Percentiles rank a stretch among this genome's conserved stretches.
Conservation (phyloP, 208 protist genomes). For the Leishmania lainsoni region DNA sequence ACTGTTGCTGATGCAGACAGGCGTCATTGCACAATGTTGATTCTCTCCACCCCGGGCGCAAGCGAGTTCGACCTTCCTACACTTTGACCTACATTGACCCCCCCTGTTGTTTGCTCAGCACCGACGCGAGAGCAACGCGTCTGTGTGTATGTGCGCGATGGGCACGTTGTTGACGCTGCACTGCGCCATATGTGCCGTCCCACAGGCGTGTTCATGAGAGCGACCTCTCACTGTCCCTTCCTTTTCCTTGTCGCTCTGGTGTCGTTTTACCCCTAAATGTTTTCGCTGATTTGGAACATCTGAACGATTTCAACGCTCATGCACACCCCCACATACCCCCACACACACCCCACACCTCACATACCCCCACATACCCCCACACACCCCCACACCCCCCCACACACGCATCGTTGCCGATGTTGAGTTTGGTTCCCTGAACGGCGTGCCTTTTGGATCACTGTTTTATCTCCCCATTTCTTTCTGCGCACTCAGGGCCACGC, state of each 20-base stretch:
- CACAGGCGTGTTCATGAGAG: neutral
- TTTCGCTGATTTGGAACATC: too few relatives aligned
- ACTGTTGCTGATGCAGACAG: neutral
- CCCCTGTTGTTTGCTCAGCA: neutral
- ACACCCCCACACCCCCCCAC: conserved; percentile 3
- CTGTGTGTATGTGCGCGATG: neutral
- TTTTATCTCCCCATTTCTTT: neutral
- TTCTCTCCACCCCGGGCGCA: neutral
- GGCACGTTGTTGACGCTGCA: neutral
- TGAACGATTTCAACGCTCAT: too few relatives aligned
- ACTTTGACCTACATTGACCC: neutral
- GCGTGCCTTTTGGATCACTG: neutral
- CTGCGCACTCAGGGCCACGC: neutral
- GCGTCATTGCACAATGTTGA: neutral
- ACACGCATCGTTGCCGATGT: neutral
- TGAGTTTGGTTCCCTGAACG: neutral
- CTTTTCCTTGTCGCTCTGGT: neutral
- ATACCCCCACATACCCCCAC: neutral
- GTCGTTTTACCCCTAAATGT: too few relatives aligned
- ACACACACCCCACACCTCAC: too few relatives aligned
- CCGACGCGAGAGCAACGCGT: neutral
- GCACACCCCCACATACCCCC: neutral
- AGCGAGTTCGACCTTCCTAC: neutral
- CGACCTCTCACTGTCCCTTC: neutral
- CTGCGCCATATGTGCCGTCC: neutral